Conservation (phyloP, 306 rosid genomes). For the Cucumis melo region DNA sequence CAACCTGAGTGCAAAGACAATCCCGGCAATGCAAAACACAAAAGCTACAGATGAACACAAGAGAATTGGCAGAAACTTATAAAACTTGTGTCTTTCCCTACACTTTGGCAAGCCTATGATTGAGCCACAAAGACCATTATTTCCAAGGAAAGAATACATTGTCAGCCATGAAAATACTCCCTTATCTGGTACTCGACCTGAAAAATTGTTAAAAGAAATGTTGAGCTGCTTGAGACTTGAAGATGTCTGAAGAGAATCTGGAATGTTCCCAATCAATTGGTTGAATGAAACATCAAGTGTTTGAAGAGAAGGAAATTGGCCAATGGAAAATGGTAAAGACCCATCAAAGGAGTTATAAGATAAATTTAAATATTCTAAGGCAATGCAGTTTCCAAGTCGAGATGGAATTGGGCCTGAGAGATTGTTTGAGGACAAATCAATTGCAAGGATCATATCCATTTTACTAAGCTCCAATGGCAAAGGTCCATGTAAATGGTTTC, state of each 20-base stretch:
- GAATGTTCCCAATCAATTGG: slow-evolving; percentile 45
- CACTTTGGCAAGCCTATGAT: slow-evolving; percentile 56
- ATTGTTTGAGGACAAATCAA: slow-evolving; percentile 69
- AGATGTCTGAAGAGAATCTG: slow-evolving; percentile 43
- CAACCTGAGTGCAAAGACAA: slow-evolving; percentile 16
- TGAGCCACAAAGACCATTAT: slow-evolving; percentile 55
- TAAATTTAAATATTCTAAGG: slow-evolving; percentile 61
- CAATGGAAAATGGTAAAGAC: slow-evolving; percentile 54
- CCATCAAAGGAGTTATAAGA: slow-evolving; percentile 58
- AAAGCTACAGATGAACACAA: slow-evolving; percentile 32
- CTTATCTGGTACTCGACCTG: slow-evolving; percentile 45
- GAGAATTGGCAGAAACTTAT: slow-evolving; percentile 27
- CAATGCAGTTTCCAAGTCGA: slow-evolving; percentile 71
- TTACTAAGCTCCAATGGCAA: slow-evolving; percentile 73
- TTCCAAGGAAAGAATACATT: slow-evolving; percentile 53
- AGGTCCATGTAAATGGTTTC: slow-evolving; percentile 46
- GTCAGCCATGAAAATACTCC: slow-evolving; percentile 57
- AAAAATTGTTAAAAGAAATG: slow-evolving; percentile 70
- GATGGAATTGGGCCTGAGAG: slow-evolving; percentile 54
- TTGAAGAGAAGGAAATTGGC: slow-evolving; percentile 47
- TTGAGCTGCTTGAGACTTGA: slow-evolving; percentile 51
- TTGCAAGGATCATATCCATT: slow-evolving; percentile 84
- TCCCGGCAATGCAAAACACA: slow-evolving; percentile 31
- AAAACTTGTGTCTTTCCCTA: slow-evolving; percentile 24
- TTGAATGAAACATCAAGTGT: slow-evolving; percentile 68